Percentiles rank a stretch among this genome's conserved stretches.
Conservation (phyloP, 306 rosid genomes). For the Malus sylvestris region DNA sequence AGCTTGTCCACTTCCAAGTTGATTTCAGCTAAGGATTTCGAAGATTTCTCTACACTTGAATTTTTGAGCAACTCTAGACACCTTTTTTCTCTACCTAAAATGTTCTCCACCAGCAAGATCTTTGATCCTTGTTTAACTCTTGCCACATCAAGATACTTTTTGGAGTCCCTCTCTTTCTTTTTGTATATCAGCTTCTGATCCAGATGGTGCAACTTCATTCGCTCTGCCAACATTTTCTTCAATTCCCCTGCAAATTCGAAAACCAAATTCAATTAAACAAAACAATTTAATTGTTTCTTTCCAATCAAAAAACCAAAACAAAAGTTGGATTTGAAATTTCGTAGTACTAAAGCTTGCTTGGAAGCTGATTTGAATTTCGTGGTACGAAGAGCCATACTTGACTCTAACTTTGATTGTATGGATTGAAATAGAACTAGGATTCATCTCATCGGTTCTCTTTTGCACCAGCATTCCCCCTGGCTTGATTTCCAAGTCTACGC, state of each 20-base stretch:
- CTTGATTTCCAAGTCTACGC: conserved; percentile 51
- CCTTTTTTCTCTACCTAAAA: conserved; percentile 49
- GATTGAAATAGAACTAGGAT: conserved; percentile 20
- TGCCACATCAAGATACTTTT: conserved; percentile 57
- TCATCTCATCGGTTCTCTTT: conserved; percentile 39
- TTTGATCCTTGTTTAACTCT: conserved; percentile 69
- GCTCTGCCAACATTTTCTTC: conserved; percentile 68
- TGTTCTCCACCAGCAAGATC: conserved; percentile 50
- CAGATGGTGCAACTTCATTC: conserved; percentile 52
- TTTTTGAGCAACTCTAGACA: conserved; percentile 33
- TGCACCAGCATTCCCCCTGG: conserved; percentile 96
- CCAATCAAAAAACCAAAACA: neutral
- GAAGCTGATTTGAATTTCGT: conserved; percentile 51
- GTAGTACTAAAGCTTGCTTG: conserved; percentile 77
- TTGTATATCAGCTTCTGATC: conserved; percentile 72
- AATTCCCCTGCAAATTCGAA: conserved; percentile 55
- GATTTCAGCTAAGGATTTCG: conserved; percentile 47
- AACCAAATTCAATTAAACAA: neutral
- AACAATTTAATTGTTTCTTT: neutral
- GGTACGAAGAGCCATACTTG: conserved; percentile 50
- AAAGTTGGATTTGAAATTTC: neutral
- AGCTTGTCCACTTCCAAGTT: conserved; percentile 50
- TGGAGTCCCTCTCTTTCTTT: conserved; percentile 74
- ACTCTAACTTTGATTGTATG: conserved; percentile 54
- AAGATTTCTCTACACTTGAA: conserved; percentile 44